Evolutionary conservation across 192 early-diverging fungal species (phyloP), one percentile per base, ranked within the genome.

Genomic region (Phycomyces blakesleeanus): DNA sequence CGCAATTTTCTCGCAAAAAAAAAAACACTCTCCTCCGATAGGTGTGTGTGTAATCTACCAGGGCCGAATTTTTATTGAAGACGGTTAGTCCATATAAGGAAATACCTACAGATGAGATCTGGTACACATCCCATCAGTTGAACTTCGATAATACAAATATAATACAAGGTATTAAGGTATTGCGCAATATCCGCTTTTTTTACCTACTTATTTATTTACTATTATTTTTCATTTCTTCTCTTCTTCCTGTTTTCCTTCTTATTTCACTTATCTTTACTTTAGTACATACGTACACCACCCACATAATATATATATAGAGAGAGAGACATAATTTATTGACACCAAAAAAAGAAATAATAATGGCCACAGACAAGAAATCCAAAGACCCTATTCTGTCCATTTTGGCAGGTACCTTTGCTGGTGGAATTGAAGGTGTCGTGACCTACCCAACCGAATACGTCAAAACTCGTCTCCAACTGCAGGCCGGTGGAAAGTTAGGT

Each of bases 361-460:
- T 42, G 18, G 24, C 51, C 14, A 24, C 58, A 16, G 52, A 60
- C 42, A 72, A 66, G 41, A 65, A 72, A 41, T 42, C 75, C 41
- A 72, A 75, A 34, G 75, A 78, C 38, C 71, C 84, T 0, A 52
- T 72, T 26, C 82, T 87, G 62, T 93, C 96, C 26, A 70, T 98
- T 44, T 26, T 86, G 0, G 92, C 94, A 0, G 96, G 96, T 3
- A 82, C 87, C 4, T 69, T 95, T 53, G 94, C 94, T 11, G 96
- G 96, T 22, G 92, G 86, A 3, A 82, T 98, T 53, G 96, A 98
- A 73, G 93, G 88, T 9, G 86, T 87, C 2, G 78, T 87, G 8
- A 98, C 96, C 21, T 98, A 98, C 68, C 96, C 96, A 1, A 96
- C 94, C 0, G 94, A 97, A 77, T 93, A 90, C 70, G 86, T 96